Percentiles rank a stretch among this genome's conserved stretches.
Conservation (phyloP, 2,329 filamentous ascomycete genomes). For the Epichloe glyceriae region DNA sequence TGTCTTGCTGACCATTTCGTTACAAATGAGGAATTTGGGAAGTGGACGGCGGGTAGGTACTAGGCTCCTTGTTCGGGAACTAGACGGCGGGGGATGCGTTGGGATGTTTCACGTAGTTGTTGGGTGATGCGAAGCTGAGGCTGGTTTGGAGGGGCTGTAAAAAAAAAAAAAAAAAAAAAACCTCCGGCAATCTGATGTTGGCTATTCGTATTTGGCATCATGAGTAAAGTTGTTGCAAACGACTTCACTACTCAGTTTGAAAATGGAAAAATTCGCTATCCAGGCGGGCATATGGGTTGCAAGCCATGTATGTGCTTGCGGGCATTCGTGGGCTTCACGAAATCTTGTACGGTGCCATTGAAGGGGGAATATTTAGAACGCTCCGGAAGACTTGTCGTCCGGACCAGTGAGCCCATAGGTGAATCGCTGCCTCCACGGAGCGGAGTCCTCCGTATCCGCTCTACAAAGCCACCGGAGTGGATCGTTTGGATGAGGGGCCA, state of each 20-base stretch:
- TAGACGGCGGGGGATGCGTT: not conserved
- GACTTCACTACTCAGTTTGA: not conserved
- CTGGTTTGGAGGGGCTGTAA: not conserved
- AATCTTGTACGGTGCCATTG: too few species aligned
- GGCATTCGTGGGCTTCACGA: not conserved
- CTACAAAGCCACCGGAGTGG: not conserved
- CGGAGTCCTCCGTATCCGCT: too few species aligned
- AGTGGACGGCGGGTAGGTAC: not conserved
- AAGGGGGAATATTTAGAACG: too few species aligned
- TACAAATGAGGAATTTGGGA: not conserved
- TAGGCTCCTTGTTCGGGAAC: not conserved
- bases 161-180: not conserved
- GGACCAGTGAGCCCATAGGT: too few species aligned
- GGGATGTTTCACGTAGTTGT: not conserved
- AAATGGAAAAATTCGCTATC: too few species aligned
- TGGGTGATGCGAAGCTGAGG: not conserved
- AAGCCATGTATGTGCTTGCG: not conserved
- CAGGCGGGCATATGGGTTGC: not conserved
- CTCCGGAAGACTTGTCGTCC: too few species aligned
- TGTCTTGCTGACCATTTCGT: slow-evolving; percentile 5
- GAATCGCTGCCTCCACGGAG: too few species aligned
- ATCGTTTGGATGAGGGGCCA: not conserved
- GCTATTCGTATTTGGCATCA: not conserved
- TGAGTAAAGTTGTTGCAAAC: not conserved
- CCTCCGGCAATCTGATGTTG: not conserved